These are phyloP conservation scores for Angomonas deanei DNA, from an alignment of 208 protist species.

Conservation along the genomic window DNA sequence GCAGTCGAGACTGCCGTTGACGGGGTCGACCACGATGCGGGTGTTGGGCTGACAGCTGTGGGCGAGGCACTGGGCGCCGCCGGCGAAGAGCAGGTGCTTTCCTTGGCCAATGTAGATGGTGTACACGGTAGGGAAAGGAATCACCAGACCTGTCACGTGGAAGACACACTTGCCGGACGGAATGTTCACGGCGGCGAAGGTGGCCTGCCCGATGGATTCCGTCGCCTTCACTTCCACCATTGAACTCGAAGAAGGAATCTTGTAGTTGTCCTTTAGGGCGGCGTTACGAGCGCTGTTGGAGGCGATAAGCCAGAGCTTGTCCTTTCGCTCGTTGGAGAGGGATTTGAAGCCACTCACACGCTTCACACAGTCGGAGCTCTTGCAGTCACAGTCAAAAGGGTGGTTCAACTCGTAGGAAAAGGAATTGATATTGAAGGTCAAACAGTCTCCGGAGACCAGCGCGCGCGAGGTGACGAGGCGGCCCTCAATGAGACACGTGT, in stretches of 20 bases:
- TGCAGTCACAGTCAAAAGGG: conserved; percentile 49
- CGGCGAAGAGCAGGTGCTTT: conserved; percentile 72
- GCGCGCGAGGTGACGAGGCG: conserved; percentile 40
- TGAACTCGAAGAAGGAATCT: conserved; percentile 32
- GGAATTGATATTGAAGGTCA: conserved; percentile 65
- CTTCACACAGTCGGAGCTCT: conserved; percentile 21
- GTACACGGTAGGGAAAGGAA: conserved; percentile 80
- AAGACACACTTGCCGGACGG: conserved; percentile 51
- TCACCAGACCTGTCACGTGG: conserved; percentile 59
- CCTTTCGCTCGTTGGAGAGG: conserved; percentile 26
- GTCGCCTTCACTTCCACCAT: conserved; percentile 30
- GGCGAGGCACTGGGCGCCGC: conserved; percentile 69
- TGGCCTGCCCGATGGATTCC: conserved; percentile 48
- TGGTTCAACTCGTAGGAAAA: conserved; percentile 36
- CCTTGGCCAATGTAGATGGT: conserved; percentile 77
- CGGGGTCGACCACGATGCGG: conserved; percentile 61
- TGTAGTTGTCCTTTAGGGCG: conserved; percentile 31
- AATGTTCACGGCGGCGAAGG: conserved; percentile 50
- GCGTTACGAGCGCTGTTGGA: conserved; percentile 30
- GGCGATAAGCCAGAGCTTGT: conserved; percentile 34
- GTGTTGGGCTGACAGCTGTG: conserved; percentile 82
- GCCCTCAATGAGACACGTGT: conserved; percentile 57
- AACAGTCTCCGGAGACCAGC: conserved; percentile 49
- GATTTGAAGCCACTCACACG: conserved; percentile 41
- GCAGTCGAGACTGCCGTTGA: conserved; percentile 53